Evolutionary conservation across 768 basidiomycete species (phyloP), one percentile per base, ranked within the genome.

Genomic region (Arthromyces matolae): DNA sequence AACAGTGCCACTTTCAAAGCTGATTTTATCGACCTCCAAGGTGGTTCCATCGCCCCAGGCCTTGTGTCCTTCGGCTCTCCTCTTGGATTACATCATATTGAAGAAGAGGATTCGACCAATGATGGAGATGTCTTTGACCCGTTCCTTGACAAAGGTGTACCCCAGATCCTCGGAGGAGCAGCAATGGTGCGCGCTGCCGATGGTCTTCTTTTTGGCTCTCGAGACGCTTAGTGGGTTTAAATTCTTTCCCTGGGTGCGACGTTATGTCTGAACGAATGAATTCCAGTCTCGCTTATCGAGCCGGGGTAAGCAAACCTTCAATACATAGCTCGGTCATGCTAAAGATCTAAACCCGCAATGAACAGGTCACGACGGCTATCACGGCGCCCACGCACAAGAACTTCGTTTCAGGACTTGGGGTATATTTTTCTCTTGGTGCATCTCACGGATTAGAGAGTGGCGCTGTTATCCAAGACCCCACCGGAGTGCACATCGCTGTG

Each of bases 61-160:
- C 64, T 92, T 39, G 76, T 84, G 12, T 79, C 83, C 2, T 89
- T 80, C 52, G 91, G 91, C 1, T 76, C 84, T 20, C 72, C 77
- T 9, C 63, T 94, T 7, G 91, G 90, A 1, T 60, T 90, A 44
- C 72, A 79, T 46, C 81, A 87, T 55, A 91, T 93, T 22, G 60
- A 70, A 24, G 64, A 72, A 38, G 92, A 93, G 62, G 65, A 73
- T 9, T 81, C 81, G 2, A 92, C 89, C 0, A 77, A 70, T 32
- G 88, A 93, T 60, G 91, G 90, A 3, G 47, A 56, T 1, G 71
- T 80, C 8, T 72, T 71, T 42, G 85, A 86, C 51, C 77, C 84
- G 23, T 60, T 84, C 25, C 52, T 50, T n/a, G 48, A 29, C 8
- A 62, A 66, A 32, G 52, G 61, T 19, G 60, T 78, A 45, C 82